Evolutionary conservation across 2,329 filamentous ascomycete species (phyloP).

Genomic region (Geoglossum cookeanum): DNA sequence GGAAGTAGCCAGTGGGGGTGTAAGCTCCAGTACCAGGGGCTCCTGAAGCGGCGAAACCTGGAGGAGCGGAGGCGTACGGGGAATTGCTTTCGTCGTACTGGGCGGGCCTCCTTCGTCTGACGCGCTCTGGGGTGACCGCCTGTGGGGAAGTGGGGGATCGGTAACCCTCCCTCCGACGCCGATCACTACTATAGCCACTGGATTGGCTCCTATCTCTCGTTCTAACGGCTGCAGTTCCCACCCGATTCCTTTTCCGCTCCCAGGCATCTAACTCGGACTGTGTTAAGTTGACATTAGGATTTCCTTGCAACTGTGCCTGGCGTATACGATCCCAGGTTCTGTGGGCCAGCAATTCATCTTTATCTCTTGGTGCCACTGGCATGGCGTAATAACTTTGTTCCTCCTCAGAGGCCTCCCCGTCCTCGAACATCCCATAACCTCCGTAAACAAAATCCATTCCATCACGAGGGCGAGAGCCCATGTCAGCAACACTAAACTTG

Average conservation of each 20-base stretch:
- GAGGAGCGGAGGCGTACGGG: conserved; percentile 16
- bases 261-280: conserved; percentile 65
- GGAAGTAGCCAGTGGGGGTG: conserved; percentile 25
- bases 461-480: conserved; percentile 28
- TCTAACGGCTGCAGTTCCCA: conserved; percentile 5
- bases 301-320: conserved; percentile 56
- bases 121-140: background rate
- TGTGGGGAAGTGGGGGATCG: background rate
- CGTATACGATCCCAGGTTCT: conserved; percentile 64
- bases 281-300: conserved; percentile 60
- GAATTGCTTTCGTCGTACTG: conserved; percentile 16
- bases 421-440: conserved; percentile 21
- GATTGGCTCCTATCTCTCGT: conserved; percentile 9
- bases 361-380: conserved; percentile 37
- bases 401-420: conserved; percentile 30
- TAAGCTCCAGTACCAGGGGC: conserved; percentile 29
- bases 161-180: background rate
- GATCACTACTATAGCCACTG: conserved; percentile 12
- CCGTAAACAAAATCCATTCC: conserved; percentile 22
- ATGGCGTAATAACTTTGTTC: conserved; percentile 31
- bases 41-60: conserved; percentile 29
- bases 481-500: conserved; percentile 39
- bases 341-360: conserved; percentile 61
- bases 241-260: conserved; percentile 44
- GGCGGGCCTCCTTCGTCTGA: conserved; percentile 14